Evolutionary conservation across 257 asterid genomes (phyloP), one percentile per base, ranked within the genome.

Genomic region (Solanum habrochaites): DNA sequence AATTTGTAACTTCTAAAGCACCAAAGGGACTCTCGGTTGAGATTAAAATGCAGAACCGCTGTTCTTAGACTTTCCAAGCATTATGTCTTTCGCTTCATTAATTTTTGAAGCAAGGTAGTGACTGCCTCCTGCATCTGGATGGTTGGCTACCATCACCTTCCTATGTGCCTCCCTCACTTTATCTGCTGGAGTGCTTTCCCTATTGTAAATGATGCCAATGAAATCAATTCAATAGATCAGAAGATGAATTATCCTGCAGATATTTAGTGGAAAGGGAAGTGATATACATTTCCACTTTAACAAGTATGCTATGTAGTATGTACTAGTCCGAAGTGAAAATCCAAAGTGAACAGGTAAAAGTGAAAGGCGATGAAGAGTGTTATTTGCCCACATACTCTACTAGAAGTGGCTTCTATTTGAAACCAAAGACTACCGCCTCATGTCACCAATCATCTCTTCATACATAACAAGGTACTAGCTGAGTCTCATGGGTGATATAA

Each of bases 71-170:
- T 96, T 95, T 82, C 98, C 97, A 8, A 93, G 91, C 93, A 96
- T 3, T 35, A 92, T 5, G 12, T 96, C 98, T 87, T 96, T 96
- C 58, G 99, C 98, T 91, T 95, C 98, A 10, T 95, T 96, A 23
- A 94, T 93, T 90, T 96, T 96, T 23, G 99, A 96, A 82, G 99
- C 98, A 85, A 95, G 94, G 92, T 96, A 95, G 87, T 94, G 98
- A 90, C 98, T 96, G 39, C 99, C 99, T 42, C 98, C 99, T 31
- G 98, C 99, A 93, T 96, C 98, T 1, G 99, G 99, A 88, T 96
- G 99, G 89, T 96, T 95, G 60, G 99, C 99, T 45, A 96, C 95
- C 99, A 96, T 96, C 87, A 96, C 98, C 80, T 93, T 90, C 89
- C 99, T 88, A 90, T 95, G 99, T 14, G 99, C 99, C 91, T 96